Conservation (phyloP, 2,329 filamentous ascomycete genomes). For the Beauveria rudraprayagi region DNA sequence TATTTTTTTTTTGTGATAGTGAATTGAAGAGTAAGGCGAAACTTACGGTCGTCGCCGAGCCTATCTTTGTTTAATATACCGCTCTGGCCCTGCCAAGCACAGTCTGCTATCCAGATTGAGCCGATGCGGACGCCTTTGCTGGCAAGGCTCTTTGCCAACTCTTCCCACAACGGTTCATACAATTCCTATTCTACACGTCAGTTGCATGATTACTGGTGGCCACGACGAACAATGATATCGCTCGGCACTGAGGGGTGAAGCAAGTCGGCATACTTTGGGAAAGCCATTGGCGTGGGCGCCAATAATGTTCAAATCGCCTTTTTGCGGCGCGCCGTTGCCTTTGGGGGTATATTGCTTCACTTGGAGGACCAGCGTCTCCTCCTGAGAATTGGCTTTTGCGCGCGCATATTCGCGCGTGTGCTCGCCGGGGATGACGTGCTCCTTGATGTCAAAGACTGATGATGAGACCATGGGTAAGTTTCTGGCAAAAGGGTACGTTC, state of each 20-base stretch:
- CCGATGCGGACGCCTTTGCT: slow-evolving; percentile 61
- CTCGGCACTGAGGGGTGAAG: background rate
- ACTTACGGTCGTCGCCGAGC: slow-evolving; percentile 77
- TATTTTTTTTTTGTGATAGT: background rate
- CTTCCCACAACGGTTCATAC: slow-evolving; percentile 88
- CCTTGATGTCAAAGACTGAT: slow-evolving; percentile 54
- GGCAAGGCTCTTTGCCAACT: slow-evolving; percentile 55
- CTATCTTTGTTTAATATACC: slow-evolving; percentile 66
- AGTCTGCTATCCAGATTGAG: slow-evolving; percentile 83
- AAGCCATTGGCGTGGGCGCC: slow-evolving; percentile 88
- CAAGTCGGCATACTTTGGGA: slow-evolving; percentile 56
- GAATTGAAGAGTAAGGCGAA: background rate
- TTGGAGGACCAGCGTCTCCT: slow-evolving; percentile 64
- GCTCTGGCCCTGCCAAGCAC: slow-evolving; percentile 76
- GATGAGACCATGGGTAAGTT: slow-evolving; percentile 17
- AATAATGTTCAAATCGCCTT: slow-evolving; percentile 77
- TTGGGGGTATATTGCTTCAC: slow-evolving; percentile 85
- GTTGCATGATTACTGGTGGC: background rate
- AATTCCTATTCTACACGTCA: slow-evolving; percentile 55
- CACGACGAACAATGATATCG: too few species aligned
- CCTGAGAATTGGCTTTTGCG: slow-evolving; percentile 63
- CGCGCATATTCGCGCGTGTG: slow-evolving; percentile 77
- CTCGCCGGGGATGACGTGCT: slow-evolving; percentile 65
- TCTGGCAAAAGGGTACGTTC: background rate
- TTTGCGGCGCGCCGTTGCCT: slow-evolving; percentile 57